These are phyloP conservation scores for Chaetomium cochliodes DNA, from an alignment of 495 filamentous ascomycete genomes.

Conservation along the genomic window DNA sequence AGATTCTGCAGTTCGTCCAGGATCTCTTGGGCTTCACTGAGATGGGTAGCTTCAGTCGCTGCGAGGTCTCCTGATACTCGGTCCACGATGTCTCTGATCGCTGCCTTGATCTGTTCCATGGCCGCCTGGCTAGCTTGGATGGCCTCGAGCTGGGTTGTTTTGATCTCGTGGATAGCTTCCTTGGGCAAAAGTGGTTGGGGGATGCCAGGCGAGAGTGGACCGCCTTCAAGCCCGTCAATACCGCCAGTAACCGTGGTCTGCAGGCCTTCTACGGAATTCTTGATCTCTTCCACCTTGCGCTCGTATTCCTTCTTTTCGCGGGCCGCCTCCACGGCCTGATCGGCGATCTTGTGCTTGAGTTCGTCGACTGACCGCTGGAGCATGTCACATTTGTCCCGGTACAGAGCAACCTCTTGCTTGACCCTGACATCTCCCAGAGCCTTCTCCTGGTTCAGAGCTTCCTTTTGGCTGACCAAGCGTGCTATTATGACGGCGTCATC, in stretches of 20 bases:
- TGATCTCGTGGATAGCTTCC: not conserved
- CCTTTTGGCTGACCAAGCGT: not conserved
- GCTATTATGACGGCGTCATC: not conserved
- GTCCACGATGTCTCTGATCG: not conserved
- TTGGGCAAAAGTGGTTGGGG: not conserved
- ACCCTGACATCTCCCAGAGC: not conserved
- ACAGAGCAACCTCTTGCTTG: not conserved
- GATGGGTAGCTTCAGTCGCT: not conserved
- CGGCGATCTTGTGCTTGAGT: not conserved
- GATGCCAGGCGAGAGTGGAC: not conserved
- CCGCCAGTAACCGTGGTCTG: not conserved
- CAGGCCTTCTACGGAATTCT: not conserved
- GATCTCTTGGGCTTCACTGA: not conserved
- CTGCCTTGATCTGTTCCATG: slow-evolving; percentile 3
- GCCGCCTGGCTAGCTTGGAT: not conserved
- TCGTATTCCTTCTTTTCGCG: slow-evolving; percentile 4
- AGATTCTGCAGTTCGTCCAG: not conserved
- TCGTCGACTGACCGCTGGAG: slow-evolving; percentile 2
- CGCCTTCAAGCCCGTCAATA: not conserved
- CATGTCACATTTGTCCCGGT: not conserved
- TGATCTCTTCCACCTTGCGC: not conserved
- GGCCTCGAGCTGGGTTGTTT: not conserved
- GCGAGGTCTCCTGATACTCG: not conserved
- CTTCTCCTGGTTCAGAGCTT: not conserved
- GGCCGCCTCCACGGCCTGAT: not conserved